Base-by-base conservation (phyloP, 2,329 filamentous ascomycete genomes). In the Colletotrichum endophyticum region DNA sequence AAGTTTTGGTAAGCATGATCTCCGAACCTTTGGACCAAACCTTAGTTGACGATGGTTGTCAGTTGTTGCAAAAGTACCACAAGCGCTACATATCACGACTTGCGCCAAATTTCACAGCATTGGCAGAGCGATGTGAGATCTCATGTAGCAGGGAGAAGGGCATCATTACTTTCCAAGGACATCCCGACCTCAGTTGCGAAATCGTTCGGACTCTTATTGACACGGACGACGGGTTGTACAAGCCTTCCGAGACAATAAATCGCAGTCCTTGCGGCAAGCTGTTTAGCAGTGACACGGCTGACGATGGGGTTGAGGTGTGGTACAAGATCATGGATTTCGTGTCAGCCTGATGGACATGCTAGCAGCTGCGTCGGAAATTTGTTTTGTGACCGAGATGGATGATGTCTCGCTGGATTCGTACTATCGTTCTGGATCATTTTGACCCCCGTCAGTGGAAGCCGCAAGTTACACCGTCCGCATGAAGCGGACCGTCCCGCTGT, bases 231-330 rank as follows among this genome's bases (percentile, higher is more conserved):
- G 56, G 56, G 16, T 1, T 28, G 25, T 59, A 59, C 56, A 59
- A 59, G n/a, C 56, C 22, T 27, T 9, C 22, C 1, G 25, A 59
- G 6, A 28, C 56, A 28, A 4, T 0, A 27, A 0, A 16, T 1
- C 22, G 25, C 8, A 59, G 56, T 16, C 56, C 56, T 62, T 62
- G 27, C 19, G 28, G 59, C 4, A 62, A 25, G 19, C 27, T 62
- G 19, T 62, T 62, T 28, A 62, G 59, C 28, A 62, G 59, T 13
- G 59, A 34, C 30, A 34, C 59, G 28, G 59, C 59, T 32, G 28
- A 62, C 5, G 28, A 62, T n/a, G 59, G 59, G 7, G 28, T n/a
- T 22, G 16, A 62, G 6, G 28, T 22, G 8, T 62, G 59, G 28
- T 62, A 32, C 9, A 62, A 22, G 16, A 62, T 34, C 19, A 62